Conservation (phyloP, 768 basidiomycete species). For the Mycena vitilis region DNA sequence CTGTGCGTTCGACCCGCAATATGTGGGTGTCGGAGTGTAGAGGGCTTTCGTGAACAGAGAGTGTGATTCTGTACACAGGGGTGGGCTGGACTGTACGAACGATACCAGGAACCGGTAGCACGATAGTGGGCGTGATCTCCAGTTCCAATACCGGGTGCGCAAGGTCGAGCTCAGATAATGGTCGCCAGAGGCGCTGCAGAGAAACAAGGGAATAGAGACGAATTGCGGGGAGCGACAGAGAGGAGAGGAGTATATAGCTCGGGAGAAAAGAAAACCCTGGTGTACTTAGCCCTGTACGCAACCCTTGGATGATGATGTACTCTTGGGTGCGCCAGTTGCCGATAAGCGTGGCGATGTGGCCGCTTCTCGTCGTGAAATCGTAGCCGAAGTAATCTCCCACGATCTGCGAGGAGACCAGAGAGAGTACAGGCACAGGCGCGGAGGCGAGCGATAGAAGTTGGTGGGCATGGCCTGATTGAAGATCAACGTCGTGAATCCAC, state of each 20-base stretch:
- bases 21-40: background rate
- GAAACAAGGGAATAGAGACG: conserved; percentile 1
- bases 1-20: background rate
- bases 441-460: background rate
- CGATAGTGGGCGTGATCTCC: background rate
- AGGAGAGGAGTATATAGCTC: background rate
- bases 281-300: no score
- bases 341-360: background rate
- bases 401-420: background rate
- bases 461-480: background rate
- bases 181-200: background rate
- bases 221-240: background rate
- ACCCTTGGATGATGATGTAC: background rate
- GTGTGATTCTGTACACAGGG: background rate
- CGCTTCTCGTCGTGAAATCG: background rate
- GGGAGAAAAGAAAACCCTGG: background rate
- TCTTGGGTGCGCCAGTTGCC: background rate
- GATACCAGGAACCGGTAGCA: background rate
- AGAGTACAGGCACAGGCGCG: no score
- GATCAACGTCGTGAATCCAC: background rate
- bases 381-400: background rate
- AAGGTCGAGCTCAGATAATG: background rate
- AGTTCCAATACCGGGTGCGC: background rate
- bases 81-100: background rate
- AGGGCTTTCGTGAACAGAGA: background rate